Conservation (phyloP, 371 early-diverging fungal genomes). For the Circinella minor region DNA sequence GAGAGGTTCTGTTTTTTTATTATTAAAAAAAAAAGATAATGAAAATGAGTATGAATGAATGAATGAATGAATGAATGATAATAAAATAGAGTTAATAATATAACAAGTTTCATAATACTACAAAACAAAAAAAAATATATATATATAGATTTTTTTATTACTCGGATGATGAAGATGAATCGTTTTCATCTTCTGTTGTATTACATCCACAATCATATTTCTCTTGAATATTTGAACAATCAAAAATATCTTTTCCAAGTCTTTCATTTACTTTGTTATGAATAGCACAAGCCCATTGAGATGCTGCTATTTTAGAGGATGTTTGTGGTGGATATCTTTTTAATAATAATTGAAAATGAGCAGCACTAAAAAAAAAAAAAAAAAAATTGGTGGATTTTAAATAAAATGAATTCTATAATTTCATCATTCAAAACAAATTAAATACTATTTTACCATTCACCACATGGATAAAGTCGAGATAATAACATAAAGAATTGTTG, state of each 20-base stretch:
- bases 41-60: too few species aligned
- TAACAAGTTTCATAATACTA: too few species aligned
- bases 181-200: slow-evolving; percentile 39
- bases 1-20: too few species aligned
- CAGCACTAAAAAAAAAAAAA: slow-evolving; percentile 62
- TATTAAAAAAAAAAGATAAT: too few species aligned
- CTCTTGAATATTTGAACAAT: slow-evolving; percentile 85
- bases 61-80: too few species aligned
- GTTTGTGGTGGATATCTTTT: slow-evolving; percentile 87
- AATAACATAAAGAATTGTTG: slow-evolving; percentile 84
- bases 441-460: slow-evolving; percentile 80
- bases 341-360: slow-evolving; percentile 84
- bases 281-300: slow-evolving; percentile 92
- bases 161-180: not conserved
- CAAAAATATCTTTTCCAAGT: slow-evolving; percentile 86
- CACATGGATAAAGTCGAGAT: slow-evolving; percentile 96
- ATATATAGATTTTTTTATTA: too few species aligned
- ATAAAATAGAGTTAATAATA: too few species aligned
- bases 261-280: slow-evolving; percentile 98
- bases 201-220: slow-evolving; percentile 92
- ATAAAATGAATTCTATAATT: not conserved
- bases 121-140: too few species aligned
- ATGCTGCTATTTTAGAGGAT: slow-evolving; percentile 73
- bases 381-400: not conserved
- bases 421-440: too few species aligned